phyloP scores from a whole-genome alignment of 345 rosid species.

The rapeseed (Brassica napus) region Da-Ae NC_063452.1:56271001-56271500 shows the following conservation, averaged over 20 bases:
- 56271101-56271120: slow-evolving; percentile 5
- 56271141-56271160: background rate
- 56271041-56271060: slow-evolving; percentile 28
- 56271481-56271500: background rate
- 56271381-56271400: slow-evolving; percentile 21
- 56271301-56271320: slow-evolving; percentile 14
- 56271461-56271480: slow-evolving; percentile 23
- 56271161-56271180: background rate
- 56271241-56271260: slow-evolving; percentile 15
- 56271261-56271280: slow-evolving; percentile 15
- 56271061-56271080: slow-evolving; percentile 9
- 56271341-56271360: slow-evolving; percentile 24
- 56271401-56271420: background rate
- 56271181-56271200: background rate
- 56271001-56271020: background rate
- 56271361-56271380: slow-evolving; percentile 16
- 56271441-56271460: background rate
- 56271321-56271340: slow-evolving; percentile 3
- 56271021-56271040: slow-evolving; percentile 1
- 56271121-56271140: slow-evolving; percentile 2
- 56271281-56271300: slow-evolving; percentile 30
- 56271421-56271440: slow-evolving; percentile 12
- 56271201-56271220: background rate
- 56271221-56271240: background rate
- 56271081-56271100: slow-evolving; percentile 1